A percentile compares a stretch with the other conserved stretches of the same genome.
Evolutionary conservation across 2,329 filamentous ascomycete species (phyloP).

Genomic region (Alternaria rosae): DNA sequence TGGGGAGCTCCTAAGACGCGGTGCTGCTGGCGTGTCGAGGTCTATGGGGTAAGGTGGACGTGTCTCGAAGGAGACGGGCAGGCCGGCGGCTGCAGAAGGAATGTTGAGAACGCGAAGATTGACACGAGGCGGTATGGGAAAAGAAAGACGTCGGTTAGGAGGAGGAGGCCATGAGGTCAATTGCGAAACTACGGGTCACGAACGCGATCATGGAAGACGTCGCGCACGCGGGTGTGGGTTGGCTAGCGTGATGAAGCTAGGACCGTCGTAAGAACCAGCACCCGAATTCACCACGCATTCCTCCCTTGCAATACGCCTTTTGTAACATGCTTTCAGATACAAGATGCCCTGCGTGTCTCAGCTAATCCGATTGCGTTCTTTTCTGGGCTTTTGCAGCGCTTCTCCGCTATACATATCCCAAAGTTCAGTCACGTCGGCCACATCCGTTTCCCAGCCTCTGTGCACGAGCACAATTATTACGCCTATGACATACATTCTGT

Average conservation of each 20-base stretch:
- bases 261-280: slow-evolving; percentile 28
- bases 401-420: background rate
- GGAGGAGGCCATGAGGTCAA: slow-evolving; percentile 47
- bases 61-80: slow-evolving; percentile 34
- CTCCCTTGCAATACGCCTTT: slow-evolving; percentile 19
- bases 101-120: slow-evolving; percentile 21
- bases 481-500: slow-evolving; percentile 36
- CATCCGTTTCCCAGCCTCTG: slow-evolving; percentile 29
- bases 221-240: slow-evolving; percentile 23
- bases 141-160: slow-evolving; percentile 35
- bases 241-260: slow-evolving; percentile 31
- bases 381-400: background rate
- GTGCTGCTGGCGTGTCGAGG: slow-evolving; percentile 37
- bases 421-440: slow-evolving; percentile 18
- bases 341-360: slow-evolving; percentile 6
- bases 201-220: slow-evolving; percentile 28
- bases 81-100: slow-evolving; percentile 33
- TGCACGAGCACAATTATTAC: slow-evolving; percentile 40
- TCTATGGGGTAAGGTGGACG: slow-evolving; percentile 29
- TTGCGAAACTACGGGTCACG: slow-evolving; percentile 38
- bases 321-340: slow-evolving; percentile 2
- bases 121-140: slow-evolving; percentile 18
- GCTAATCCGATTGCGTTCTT: background rate
- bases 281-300: slow-evolving; percentile 27
- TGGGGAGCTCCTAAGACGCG: slow-evolving; percentile 35